These are phyloP conservation scores for Chaetomium sp. DNA, from an alignment of 2,329 filamentous ascomycete species.

Conservation along the genomic window DNA sequence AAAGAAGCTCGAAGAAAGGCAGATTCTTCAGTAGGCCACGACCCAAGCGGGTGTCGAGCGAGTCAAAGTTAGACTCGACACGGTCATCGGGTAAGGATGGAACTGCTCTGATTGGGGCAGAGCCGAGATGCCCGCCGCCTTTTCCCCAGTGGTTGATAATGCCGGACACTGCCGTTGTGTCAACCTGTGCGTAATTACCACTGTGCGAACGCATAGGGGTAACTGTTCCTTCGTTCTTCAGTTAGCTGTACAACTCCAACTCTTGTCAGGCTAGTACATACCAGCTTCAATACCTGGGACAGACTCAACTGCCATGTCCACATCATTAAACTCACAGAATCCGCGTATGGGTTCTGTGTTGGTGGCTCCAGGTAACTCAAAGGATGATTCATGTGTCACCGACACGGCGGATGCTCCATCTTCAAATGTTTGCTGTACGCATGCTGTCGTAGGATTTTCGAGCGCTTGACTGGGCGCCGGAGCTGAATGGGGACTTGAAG, in stretches of 20 bases:
- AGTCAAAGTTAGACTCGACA: background rate
- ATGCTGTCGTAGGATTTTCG: background rate
- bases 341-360: background rate
- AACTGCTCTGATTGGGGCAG: background rate
- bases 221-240: background rate
- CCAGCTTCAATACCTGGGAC: background rate
- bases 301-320: background rate
- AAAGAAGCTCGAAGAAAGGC: background rate
- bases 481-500: background rate
- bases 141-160: background rate
- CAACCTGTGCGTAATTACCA: background rate
- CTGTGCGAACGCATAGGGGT: background rate
- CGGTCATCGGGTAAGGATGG: background rate
- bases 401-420: background rate
- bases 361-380: background rate
- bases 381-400: background rate
- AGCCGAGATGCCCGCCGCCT: background rate
- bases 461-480: background rate
- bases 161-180: background rate
- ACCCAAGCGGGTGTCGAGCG: background rate
- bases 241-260: background rate
- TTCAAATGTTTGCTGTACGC: background rate
- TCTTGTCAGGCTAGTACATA: background rate
- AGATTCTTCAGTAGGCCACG: background rate
- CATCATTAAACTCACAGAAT: background rate